These are phyloP conservation scores for Zoysia japonica DNA, from an alignment of 176 grass and related monocot genomes.

Conservation along the genomic window DNA sequence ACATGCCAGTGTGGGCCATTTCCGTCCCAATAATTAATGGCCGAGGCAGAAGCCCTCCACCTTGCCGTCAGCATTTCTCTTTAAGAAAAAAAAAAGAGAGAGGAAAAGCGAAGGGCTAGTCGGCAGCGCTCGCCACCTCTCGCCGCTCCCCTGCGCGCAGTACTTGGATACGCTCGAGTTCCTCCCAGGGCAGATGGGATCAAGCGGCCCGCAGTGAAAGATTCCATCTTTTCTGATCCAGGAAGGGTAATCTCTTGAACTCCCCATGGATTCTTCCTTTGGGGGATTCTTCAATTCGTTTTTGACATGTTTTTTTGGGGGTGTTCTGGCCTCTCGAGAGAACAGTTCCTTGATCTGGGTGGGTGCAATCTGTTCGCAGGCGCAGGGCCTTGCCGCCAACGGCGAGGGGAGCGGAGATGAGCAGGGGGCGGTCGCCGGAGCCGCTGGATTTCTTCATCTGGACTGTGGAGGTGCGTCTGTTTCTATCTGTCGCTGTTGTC, in stretches of 20 bases:
- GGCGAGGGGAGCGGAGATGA: conserved; percentile 61
- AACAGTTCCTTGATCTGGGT: conserved; percentile 41
- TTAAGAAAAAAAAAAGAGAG: not conserved
- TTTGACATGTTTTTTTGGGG: not conserved
- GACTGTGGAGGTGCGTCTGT: conserved; percentile 64
- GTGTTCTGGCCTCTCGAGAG: not conserved
- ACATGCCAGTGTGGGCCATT: conserved; percentile 5
- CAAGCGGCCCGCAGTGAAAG: conserved; percentile 1
- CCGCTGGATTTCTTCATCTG: conserved; percentile 97
- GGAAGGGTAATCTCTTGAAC: conserved; percentile 15
- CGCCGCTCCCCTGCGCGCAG: not conserved
- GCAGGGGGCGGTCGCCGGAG: conserved; percentile 67
- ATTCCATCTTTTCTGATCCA: conserved; percentile 14
- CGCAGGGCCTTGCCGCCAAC: conserved; percentile 2
- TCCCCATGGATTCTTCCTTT: not conserved
- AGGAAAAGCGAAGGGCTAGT: not conserved
- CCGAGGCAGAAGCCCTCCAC: not conserved
- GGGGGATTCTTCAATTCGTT: not conserved
- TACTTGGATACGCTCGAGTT: not conserved
- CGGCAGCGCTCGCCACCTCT: conserved; percentile 12
- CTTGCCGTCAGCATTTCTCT: not conserved
- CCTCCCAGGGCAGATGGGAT: conserved; percentile 22
- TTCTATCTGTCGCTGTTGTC: not conserved
- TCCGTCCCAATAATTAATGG: not conserved
- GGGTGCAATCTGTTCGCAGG: conserved; percentile 39